Percentiles rank a stretch among this genome's conserved stretches.
phyloP scores from a whole-genome alignment of 31 red algal genomes.

The Porphyra umbilicalis region DNA sequence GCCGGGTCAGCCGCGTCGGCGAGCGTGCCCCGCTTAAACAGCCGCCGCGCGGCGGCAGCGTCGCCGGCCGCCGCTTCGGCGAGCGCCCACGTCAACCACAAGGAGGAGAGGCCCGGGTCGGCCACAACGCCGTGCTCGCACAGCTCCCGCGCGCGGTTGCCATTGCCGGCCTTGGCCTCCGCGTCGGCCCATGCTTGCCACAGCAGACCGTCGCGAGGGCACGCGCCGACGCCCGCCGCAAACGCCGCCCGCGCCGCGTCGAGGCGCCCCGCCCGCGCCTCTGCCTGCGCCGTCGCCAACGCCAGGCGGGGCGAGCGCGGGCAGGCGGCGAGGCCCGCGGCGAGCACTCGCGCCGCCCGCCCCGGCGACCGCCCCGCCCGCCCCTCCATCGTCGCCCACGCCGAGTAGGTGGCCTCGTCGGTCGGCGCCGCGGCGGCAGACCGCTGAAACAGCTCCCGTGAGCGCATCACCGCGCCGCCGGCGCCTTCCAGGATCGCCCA shows the following conservation, averaged over 20 bases:
- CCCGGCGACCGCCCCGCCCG: slow-evolving; percentile 13
- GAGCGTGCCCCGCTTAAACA: slow-evolving; percentile 67
- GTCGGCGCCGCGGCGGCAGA: slow-evolving; percentile 45
- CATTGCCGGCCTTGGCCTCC: slow-evolving; percentile 24
- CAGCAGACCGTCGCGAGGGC: slow-evolving; percentile 13
- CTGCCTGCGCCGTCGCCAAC: background rate
- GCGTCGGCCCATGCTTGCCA: slow-evolving; percentile 14
- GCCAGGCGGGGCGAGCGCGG: background rate
- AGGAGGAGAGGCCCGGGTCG: slow-evolving; percentile 9
- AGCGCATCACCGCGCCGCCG: slow-evolving; percentile 23
- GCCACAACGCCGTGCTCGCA: slow-evolving; percentile 16
- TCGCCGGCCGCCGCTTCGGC: slow-evolving; percentile 45
- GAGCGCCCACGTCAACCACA: slow-evolving; percentile 71
- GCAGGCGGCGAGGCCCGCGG: background rate
- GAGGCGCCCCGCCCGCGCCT: background rate
- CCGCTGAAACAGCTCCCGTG: slow-evolving; percentile 46
- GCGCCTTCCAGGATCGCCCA: slow-evolving; percentile 77
- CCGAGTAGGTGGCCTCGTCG: slow-evolving; percentile 63
- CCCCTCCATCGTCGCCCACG: slow-evolving; percentile 82
- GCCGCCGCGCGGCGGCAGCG: slow-evolving; percentile 32
- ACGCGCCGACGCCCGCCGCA: slow-evolving; percentile 10
- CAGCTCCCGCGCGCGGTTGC: slow-evolving; percentile 15
- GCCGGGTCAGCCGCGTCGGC: slow-evolving; percentile 16
- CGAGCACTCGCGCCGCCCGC: background rate
- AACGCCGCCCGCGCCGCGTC: slow-evolving; percentile 14